Conservation (phyloP, 352 stramenopile species). For the Phytopythium litorale region DNA sequence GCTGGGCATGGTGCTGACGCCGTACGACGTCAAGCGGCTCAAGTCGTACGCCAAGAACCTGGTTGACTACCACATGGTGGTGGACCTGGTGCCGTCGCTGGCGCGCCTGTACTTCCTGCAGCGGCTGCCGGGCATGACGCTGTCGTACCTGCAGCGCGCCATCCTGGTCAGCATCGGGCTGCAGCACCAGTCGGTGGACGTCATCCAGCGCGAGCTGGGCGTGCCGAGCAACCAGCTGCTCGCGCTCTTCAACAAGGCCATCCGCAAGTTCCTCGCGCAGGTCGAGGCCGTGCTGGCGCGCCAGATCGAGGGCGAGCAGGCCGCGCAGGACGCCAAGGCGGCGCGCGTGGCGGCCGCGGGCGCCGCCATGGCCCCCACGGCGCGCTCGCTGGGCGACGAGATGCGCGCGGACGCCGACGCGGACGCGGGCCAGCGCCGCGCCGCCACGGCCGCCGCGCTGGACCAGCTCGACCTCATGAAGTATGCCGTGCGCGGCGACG, state of each 20-base stretch:
- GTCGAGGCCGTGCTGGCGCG: conserved; percentile 79
- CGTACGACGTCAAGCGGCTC: conserved; percentile 97
- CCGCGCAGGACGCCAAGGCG: conserved; percentile 46
- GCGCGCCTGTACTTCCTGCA: conserved; percentile 96
- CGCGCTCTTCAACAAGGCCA: conserved; percentile 98
- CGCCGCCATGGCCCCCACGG: conserved; percentile 80
- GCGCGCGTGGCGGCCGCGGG: conserved; percentile 39
- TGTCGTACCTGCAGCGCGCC: conserved; percentile 95
- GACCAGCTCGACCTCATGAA: conserved; percentile 93
- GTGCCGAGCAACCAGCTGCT: conserved; percentile 95
- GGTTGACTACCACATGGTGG: conserved; percentile 99
- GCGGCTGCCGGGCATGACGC: conserved; percentile 87
- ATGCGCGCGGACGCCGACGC: conserved; percentile 69
- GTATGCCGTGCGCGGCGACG: conserved; percentile 92
- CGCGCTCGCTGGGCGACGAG: conserved; percentile 80
- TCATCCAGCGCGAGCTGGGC: conserved; percentile 91
- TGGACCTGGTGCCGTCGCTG: conserved; percentile 95
- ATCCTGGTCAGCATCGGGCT: conserved; percentile 96
- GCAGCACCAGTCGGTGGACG: conserved; percentile 92
- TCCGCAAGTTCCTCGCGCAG: conserved; percentile 87
- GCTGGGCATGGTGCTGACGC: conserved; percentile 92
- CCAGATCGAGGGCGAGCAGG: conserved; percentile 79
- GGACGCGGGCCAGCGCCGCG: conserved; percentile 75
- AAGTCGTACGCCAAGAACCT: conserved; percentile 98
- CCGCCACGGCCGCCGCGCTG: conserved; percentile 30